Percentiles rank a stretch among this genome's conserved stretches.
These are phyloP conservation scores for Suillus paluster DNA, from an alignment of 768 basidiomycete genomes.

Conservation along the genomic window DNA sequence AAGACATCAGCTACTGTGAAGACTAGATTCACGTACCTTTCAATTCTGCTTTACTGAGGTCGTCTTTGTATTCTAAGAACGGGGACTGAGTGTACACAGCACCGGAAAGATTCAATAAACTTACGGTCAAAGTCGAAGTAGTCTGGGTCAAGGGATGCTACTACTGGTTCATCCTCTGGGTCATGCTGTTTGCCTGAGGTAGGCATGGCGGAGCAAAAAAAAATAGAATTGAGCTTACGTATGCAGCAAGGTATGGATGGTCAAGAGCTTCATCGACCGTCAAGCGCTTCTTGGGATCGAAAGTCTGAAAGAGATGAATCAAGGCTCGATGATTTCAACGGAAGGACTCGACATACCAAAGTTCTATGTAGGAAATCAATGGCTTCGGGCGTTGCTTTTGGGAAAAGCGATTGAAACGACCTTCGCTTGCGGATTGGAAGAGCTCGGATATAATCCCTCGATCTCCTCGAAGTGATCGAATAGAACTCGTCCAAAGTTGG, in stretches of 20 bases:
- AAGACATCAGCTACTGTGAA: conserved; percentile 4
- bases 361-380: conserved; percentile 76
- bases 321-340: conserved; percentile 5
- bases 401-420: conserved; percentile 74
- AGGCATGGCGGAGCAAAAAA: conserved; percentile 3
- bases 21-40: conserved; percentile 43
- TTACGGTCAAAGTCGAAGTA: conserved; percentile 92
- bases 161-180: conserved; percentile 86
- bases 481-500: conserved; percentile 91
- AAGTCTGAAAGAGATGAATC: conserved; percentile 52
- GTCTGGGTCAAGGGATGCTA: conserved; percentile 76
- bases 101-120: conserved; percentile 25
- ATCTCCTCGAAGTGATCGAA: conserved; percentile 83
- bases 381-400: conserved; percentile 73
- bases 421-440: conserved; percentile 81
- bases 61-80: conserved; percentile 66
- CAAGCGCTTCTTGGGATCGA: conserved; percentile 86
- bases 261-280: conserved; percentile 82
- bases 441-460: conserved; percentile 86
- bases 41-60: conserved; percentile 76
- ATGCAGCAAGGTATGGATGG: conserved; percentile 82
- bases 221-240: conserved; percentile 46
- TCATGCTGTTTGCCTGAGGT: conserved; percentile 59
- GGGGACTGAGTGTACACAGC: conserved; percentile 10
- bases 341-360: conserved; percentile 56